Conservation (phyloP, 257 asterid species). For the Solanum habrochaites region DNA sequence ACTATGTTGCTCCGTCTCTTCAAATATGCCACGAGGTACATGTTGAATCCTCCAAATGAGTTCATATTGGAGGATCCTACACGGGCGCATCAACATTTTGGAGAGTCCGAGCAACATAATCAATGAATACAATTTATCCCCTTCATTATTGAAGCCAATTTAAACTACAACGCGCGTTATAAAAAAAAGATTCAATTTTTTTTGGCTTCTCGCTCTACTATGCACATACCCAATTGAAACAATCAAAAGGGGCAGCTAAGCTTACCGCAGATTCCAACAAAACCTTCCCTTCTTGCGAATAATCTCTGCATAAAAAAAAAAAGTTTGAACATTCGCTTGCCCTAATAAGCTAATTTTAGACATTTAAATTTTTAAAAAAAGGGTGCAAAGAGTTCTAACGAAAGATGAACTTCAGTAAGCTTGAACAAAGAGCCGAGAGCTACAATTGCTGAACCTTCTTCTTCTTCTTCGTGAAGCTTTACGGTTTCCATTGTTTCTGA, state of each 20-base stretch:
- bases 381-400: constrained; percentile 20
- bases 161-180: not conserved
- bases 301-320: constrained; percentile 35
- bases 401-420: constrained; percentile 58
- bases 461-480: not conserved
- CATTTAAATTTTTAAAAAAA: not conserved
- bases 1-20: not conserved
- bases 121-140: not conserved
- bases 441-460: constrained; percentile 32
- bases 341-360: not conserved
- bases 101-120: not conserved
- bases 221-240: not conserved
- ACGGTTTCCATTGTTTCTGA: not conserved
- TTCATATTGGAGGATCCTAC: not conserved
- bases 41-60: not conserved
- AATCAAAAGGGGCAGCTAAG: not conserved
- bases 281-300: constrained; percentile 19
- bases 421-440: constrained; percentile 68
- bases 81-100: accelerated
- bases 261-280: constrained; percentile 32
- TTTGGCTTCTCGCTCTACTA: not conserved
- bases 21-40: not conserved
- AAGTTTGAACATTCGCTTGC: not conserved
- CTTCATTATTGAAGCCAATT: not conserved
- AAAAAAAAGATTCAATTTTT: not conserved